Base-by-base conservation (phyloP, 169 alveolate genomes). In the Babesia ovis region DNA sequence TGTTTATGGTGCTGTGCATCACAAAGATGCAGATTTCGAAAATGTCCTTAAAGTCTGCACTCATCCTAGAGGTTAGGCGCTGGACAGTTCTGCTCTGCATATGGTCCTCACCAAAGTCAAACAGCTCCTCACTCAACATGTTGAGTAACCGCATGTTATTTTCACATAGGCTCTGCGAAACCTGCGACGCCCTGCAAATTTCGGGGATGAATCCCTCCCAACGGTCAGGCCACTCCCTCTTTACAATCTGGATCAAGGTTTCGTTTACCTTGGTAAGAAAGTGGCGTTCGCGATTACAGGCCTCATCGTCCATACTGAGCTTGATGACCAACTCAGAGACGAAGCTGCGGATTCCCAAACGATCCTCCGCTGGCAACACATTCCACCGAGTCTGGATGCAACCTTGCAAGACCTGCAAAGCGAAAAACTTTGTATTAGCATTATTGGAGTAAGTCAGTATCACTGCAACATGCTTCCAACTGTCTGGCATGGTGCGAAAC, bases 191-290 rank as follows among this genome's bases (percentile, higher is more conserved):
- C 41, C 86, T 87, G 85, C 99, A 98, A 16, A 98, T 92, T 68
- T 98, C 99, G 18, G 99, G 95, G n/a, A 98, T 96, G 73, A 98
- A 98, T 67, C 94, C 91, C 58, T 93, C 95, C 99, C 99, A 98
- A 11, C 96, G 91, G 9, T 98, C 97, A 2, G 99, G 99, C 99
- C 99, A 98, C 85, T 98, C 99, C 73, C 95, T 92, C 77, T 96
- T 95, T 20, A 97, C 95, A 43, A 95, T 95, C 82, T 91, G 82
- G 70, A 90, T 77, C 83, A 94, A 75, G 14, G 95, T 85, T 53
- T 91, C 92, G 82, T 95, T 94, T 41, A 94, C 85, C 57, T 94
- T 94, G 51, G 92, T 93, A 18, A 94, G 73, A 29, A 93, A 83
- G 70, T 95, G 97, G 48, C 89, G 57, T 41, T 90, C 93, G 27